A percentile compares a stretch with the other conserved stretches of the same genome.
Evolutionary conservation across 352 stramenopile genomes (phyloP).

Genomic region (Blastocystis sp.): DNA sequence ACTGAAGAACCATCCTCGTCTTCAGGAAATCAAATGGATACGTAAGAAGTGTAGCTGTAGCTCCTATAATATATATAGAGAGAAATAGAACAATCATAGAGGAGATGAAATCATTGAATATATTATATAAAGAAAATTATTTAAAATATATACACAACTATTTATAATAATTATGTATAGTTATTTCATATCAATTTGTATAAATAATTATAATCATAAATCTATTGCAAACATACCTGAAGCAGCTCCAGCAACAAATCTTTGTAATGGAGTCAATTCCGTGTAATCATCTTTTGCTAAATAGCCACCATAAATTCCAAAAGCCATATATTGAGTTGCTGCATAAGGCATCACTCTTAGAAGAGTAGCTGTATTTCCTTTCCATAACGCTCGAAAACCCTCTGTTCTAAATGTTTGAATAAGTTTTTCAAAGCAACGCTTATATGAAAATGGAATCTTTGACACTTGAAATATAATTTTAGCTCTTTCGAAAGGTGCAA

Average conservation of each 20-base stretch:
- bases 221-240: no score
- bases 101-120: no score
- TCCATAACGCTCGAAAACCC: slow-evolving; percentile 51
- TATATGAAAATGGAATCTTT: slow-evolving; percentile 25
- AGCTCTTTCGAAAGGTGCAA: slow-evolving; percentile 63
- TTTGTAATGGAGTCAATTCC: slow-evolving; percentile 49
- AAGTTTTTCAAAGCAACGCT: slow-evolving; percentile 11
- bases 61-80: no score
- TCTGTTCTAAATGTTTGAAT: slow-evolving; percentile 42
- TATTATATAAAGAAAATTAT: no score
- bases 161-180: no score
- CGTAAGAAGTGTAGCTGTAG: slow-evolving; percentile 50
- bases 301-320: slow-evolving; percentile 42
- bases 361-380: slow-evolving; percentile 57
- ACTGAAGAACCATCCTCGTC: slow-evolving; percentile 54
- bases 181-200: no score
- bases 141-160: no score
- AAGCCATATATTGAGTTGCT: slow-evolving; percentile 66
- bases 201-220: no score
- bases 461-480: slow-evolving; percentile 67
- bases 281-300: slow-evolving; percentile 35
- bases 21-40: slow-evolving; percentile 65
- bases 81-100: no score
- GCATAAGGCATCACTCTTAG: slow-evolving; percentile 64
- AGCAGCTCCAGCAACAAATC: slow-evolving; percentile 52